Evolutionary conservation across 2,329 filamentous ascomycete species (phyloP), one percentile per base, ranked within the genome.

Genomic region (Microsporum canis): DNA sequence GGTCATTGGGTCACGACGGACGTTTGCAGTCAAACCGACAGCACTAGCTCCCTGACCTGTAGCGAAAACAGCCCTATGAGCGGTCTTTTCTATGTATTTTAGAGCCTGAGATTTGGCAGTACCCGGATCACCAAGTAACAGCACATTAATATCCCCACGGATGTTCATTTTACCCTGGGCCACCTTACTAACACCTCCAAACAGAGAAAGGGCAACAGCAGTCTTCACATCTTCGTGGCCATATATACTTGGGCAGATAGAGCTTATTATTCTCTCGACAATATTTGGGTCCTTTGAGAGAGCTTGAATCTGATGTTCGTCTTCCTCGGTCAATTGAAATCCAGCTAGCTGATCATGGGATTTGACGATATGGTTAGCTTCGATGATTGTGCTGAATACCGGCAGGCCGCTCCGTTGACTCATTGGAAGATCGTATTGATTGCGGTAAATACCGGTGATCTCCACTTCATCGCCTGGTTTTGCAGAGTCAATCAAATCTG

Each of bases 321-420:
- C 95, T 69, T 96, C 88, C 70, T 97, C 92, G 0, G 90, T 97
- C 70, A 99, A 80, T 63, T 91, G 85, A 81, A 99, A 99, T 61
- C 94, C 94, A 69, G 94, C 94, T 63, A 99, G 86, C 76, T 99
- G 91, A 72, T 99, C 94, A 71, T 99, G 94, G 0, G 92, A 87
- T 75, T 99, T 99, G 75, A 97, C 87, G 3, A 97, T 85, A 67
- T 99, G 91, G 75, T 99, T 99, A 31, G 95, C 95, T 75, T 99
- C 94, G 3, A 99, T 82, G 62, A 99, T 94, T 0, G 94, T 99
- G 3, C 94, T 92, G 74, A 99, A 99, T 39, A 99, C 94, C 0
- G 94, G 94, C 77, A 99, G 97, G 3, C 94, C 94, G 71, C 97
- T 99, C 71, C 94, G 92, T 78, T 96, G 97, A 78, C 99, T 99